phyloP scores from a whole-genome alignment of 129 eudicot species.

The Tagetes patula region DNA sequence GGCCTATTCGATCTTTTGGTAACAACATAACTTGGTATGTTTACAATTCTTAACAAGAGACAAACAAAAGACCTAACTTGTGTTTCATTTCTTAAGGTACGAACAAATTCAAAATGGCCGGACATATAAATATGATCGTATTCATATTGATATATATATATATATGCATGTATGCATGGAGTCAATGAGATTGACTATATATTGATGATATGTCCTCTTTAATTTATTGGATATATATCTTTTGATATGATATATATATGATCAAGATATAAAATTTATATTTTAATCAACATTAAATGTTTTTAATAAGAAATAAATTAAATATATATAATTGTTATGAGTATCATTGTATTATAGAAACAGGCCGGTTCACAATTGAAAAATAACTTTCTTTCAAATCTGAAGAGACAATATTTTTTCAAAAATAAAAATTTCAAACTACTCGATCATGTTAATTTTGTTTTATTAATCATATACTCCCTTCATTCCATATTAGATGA shows the following conservation, averaged over 20 bases:
- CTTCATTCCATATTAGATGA: too few relatives aligned
- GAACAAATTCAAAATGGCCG: not conserved
- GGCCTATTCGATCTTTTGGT: conserved; percentile 7
- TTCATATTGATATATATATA: not conserved
- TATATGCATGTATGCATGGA: too few relatives aligned
- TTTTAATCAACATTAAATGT: too few relatives aligned
- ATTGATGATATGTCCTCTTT: not conserved
- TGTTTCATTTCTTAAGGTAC: conserved; percentile 18
- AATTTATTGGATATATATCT: not conserved
- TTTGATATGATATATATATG: not conserved
- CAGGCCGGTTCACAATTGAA: not conserved
- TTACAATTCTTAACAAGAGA: conserved; percentile 24
- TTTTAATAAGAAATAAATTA: too few relatives aligned
- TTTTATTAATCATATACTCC: too few relatives aligned
- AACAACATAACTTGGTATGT: conserved; percentile 29
- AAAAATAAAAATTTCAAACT: not conserved
- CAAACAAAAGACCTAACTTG: conserved; percentile 34
- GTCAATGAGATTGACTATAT: not conserved
- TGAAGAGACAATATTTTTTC: not conserved
- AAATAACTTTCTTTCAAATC: not conserved
- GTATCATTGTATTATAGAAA: not conserved
- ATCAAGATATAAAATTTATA: not conserved
- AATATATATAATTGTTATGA: too few relatives aligned
- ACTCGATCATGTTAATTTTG: not conserved
- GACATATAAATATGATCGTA: not conserved